Base-by-base conservation (phyloP, 2,329 filamentous ascomycete genomes). In the Alternaria longipes region DNA sequence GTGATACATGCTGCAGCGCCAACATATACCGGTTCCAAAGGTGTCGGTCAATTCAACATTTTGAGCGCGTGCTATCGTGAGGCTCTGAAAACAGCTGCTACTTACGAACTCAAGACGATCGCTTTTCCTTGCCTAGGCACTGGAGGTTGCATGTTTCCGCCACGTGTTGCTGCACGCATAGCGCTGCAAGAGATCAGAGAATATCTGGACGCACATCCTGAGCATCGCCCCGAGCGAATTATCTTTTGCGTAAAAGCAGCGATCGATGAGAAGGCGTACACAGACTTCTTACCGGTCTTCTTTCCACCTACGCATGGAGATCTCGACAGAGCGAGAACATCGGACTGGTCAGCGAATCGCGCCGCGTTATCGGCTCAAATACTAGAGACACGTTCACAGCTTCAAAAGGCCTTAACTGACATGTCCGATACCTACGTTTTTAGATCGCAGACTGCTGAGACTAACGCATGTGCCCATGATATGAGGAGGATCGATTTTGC, bases 71-170 rank as follows among this genome's bases (percentile, higher is more conserved):
- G 76, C 60, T 79, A 79, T 52, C 70, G 69, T 8, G 70, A 57
- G 53, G 64, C 63, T 16, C 62, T 79, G 14, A 65, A 59, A 26
- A 55, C 68, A 16, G 76, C 75, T 5, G 58, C 62, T 8, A 52
- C 63, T 2, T 49, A 68, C 14, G 54, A 62, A 2, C 49, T 78
- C 42, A 74, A 72, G 36, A 76, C 69, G 1, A 61, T 79, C 12
- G 77, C 75, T 0, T 78, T 79, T 56, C 76, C 76, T 22, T 74
- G 71, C 44, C 42, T 79, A 3, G 74, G 69, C 16, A 66, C 71
- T 9, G 76, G 76, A 11, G 74, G 75, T 6, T 68, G 67, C 38
- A 73, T 71, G 1, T 76, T 77, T 45, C 72, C 74, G n/a, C 52
- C 72, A 32, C 63, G 69, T 11, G 60, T 71, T 5, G 76, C 77